These are phyloP conservation scores for Xanthoceras sorbifolium DNA, from an alignment of 345 rosid genomes.

Conservation along the genomic window DNA sequence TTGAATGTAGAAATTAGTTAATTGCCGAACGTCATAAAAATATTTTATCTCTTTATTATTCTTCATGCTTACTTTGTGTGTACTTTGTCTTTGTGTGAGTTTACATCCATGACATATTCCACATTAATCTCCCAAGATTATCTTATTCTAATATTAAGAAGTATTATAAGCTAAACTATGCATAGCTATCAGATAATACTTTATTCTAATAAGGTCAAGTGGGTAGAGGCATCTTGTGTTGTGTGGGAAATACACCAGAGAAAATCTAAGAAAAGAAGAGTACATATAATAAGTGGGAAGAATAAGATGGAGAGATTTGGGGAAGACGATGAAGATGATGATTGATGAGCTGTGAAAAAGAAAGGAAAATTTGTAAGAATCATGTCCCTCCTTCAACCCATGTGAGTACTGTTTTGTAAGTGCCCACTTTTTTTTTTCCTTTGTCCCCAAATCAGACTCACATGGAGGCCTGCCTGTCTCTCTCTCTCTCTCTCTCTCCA, in stretches of 20 bases:
- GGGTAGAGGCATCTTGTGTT: neutral
- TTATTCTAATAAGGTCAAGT: neutral
- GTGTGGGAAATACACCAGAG: neutral
- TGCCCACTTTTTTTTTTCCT: slow-evolving; percentile 34
- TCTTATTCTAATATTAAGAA: no score
- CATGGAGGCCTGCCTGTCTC: slow-evolving; percentile 32
- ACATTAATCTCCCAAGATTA: no score
- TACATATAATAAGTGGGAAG: neutral
- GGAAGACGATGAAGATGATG: no score
- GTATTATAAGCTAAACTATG: no score
- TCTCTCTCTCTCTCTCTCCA: neutral
- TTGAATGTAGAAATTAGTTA: no score
- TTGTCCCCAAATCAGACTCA: slow-evolving; percentile 46
- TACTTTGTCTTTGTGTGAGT: no score
- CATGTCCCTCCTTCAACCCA: slow-evolving; percentile 29
- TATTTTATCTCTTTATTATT: no score
- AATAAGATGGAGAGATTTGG: neutral
- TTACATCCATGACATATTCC: no score
- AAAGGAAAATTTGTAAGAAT: slow-evolving; percentile 30
- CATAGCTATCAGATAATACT: neutral
- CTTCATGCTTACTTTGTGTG: no score
- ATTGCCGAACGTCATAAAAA: no score
- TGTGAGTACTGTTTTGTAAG: slow-evolving; percentile 34
- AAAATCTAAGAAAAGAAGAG: neutral
- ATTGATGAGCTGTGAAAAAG: slow-evolving; percentile 41